Percentiles rank a stretch among this genome's conserved stretches.
Evolutionary conservation across 192 early-diverging fungal genomes (phyloP).

Genomic region (Chytriomyces sp.): DNA sequence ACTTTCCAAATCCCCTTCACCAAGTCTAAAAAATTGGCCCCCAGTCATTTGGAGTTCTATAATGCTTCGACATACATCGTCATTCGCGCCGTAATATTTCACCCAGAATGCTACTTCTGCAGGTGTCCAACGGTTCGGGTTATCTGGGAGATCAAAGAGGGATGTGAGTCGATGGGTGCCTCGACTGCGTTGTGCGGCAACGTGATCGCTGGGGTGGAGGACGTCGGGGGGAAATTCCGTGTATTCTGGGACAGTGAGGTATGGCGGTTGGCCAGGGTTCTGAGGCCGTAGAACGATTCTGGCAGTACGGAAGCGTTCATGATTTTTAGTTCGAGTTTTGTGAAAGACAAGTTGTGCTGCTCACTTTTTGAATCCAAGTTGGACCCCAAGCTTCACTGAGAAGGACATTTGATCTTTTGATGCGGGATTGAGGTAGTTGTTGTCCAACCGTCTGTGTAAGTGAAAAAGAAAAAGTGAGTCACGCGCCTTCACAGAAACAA

Average conservation of each 20-base stretch:
- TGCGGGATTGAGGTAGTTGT: conserved; percentile 22
- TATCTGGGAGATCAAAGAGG: conserved; percentile 32
- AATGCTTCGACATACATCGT: conserved; percentile 12
- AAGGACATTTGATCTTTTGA: conserved; percentile 21
- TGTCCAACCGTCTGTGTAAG: conserved; percentile 13
- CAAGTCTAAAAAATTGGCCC: conserved; percentile 24
- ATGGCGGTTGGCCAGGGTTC: conserved; percentile 1
- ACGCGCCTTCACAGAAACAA: background rate
- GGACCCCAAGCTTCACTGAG: conserved; percentile 17
- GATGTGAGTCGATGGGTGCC: background rate
- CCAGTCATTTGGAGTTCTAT: conserved; percentile 14
- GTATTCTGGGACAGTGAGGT: conserved; percentile 23
- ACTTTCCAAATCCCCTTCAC: conserved; percentile 16
- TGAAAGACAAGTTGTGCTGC: background rate
- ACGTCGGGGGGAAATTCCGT: conserved; percentile 28
- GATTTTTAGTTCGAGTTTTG: too few species aligned
- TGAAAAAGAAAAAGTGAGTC: background rate
- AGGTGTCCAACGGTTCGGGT: conserved; percentile 30
- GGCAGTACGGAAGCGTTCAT: background rate
- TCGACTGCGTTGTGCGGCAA: conserved; percentile 15
- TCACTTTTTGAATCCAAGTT: conserved; percentile 32
- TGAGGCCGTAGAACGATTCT: conserved; percentile 25
- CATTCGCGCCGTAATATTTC: background rate
- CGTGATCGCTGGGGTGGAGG: conserved; percentile 21
- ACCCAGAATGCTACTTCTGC: conserved; percentile 19